A percentile compares a stretch with the other conserved stretches of the same genome.
These are phyloP conservation scores for Mrakia hoshinonis DNA, from an alignment of 768 basidiomycete species.

Conservation along the genomic window DNA sequence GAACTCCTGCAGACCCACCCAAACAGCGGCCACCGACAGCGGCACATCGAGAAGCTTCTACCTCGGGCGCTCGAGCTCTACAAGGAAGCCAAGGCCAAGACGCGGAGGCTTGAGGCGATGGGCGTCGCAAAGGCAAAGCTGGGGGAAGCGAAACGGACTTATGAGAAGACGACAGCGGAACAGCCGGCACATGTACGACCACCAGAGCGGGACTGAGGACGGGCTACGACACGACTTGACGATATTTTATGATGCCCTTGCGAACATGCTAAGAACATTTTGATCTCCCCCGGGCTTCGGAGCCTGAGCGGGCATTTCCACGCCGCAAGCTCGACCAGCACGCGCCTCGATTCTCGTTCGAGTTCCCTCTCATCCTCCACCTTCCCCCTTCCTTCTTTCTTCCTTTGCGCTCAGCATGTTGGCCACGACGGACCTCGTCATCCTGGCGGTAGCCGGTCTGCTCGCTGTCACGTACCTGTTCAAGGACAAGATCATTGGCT, in stretches of 20 bases:
- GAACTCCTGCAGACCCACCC: slow-evolving; percentile 45
- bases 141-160: too few species aligned
- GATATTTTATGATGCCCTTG: too few species aligned
- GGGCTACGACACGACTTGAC: too few species aligned
- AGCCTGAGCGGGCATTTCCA: too few species aligned
- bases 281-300: too few species aligned
- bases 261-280: too few species aligned
- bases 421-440: slow-evolving; percentile 54
- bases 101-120: too few species aligned
- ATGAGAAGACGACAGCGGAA: too few species aligned
- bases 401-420: slow-evolving; percentile 14
- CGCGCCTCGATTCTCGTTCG: background rate
- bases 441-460: slow-evolving; percentile 60
- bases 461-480: slow-evolving; percentile 74
- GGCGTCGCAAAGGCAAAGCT: too few species aligned
- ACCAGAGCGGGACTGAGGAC: too few species aligned
- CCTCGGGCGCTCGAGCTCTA: slow-evolving; percentile 2
- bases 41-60: slow-evolving; percentile 7
- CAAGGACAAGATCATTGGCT: slow-evolving; percentile 47
- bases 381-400: background rate
- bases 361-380: background rate
- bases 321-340: background rate
- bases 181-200: too few species aligned
- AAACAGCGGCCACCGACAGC: slow-evolving; percentile 41
- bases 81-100: background rate